Evolutionary conservation across 495 filamentous ascomycete species (phyloP).

Genomic region (Talaromyces adpressus): DNA sequence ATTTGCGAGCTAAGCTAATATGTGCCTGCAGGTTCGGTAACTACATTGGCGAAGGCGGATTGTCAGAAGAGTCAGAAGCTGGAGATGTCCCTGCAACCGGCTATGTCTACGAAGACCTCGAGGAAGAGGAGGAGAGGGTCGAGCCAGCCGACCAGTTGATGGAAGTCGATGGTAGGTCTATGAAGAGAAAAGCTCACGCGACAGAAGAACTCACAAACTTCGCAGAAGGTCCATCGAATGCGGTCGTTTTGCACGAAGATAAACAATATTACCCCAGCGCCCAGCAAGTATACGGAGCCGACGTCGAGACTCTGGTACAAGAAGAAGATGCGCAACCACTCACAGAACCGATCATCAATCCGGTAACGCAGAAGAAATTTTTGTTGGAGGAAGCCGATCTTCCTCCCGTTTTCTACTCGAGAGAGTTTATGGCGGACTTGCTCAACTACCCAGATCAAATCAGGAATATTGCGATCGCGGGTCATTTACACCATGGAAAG

Average conservation of each 20-base stretch:
- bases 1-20: slow-evolving; percentile 15
- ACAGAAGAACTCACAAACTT: slow-evolving; percentile 9
- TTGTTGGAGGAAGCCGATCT: slow-evolving; percentile 85
- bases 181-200: not conserved
- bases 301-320: slow-evolving; percentile 91
- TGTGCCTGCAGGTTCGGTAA: slow-evolving; percentile 71
- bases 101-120: slow-evolving; percentile 74
- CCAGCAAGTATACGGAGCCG: slow-evolving; percentile 86
- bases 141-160: slow-evolving; percentile 71
- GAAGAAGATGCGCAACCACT: slow-evolving; percentile 95
- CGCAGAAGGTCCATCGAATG: slow-evolving; percentile 90
- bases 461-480: slow-evolving; percentile 84
- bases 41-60: slow-evolving; percentile 86
- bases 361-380: slow-evolving; percentile 92
- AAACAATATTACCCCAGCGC: slow-evolving; percentile 99
- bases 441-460: slow-evolving; percentile 94
- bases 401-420: slow-evolving; percentile 77
- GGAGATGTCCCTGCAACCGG: slow-evolving; percentile 62
- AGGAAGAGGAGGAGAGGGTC: slow-evolving; percentile 55
- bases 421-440: slow-evolving; percentile 90
- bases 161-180: slow-evolving; percentile 73
- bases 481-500: slow-evolving; percentile 95
- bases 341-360: slow-evolving; percentile 86
- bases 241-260: slow-evolving; percentile 94
- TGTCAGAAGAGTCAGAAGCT: slow-evolving; percentile 77